A percentile compares a stretch with the other conserved stretches of the same genome.
phyloP scores from a whole-genome alignment of 2,329 filamentous ascomycete species.

The Berkeleyomyces basicola region DNA sequence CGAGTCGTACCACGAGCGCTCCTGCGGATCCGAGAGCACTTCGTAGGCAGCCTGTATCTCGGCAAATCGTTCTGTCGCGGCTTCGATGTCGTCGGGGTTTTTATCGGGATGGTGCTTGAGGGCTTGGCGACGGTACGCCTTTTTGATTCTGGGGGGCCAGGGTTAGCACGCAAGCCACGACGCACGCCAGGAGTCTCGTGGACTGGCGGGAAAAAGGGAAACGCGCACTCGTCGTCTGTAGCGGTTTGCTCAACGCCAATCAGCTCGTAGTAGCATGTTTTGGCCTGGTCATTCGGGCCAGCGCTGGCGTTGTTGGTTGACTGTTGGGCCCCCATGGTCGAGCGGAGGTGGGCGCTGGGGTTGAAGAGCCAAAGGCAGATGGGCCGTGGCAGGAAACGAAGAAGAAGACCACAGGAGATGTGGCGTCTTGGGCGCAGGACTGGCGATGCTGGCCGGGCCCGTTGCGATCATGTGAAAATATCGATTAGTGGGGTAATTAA shows the following conservation, averaged over 20 bases:
- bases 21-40: slow-evolving; percentile 87
- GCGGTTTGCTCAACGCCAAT: slow-evolving; percentile 57
- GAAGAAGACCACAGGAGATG: too few species aligned
- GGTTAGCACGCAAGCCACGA: background rate
- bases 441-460: background rate
- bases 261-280: slow-evolving; percentile 75
- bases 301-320: slow-evolving; percentile 27
- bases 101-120: slow-evolving; percentile 90
- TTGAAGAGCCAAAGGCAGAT: too few species aligned
- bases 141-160: slow-evolving; percentile 53
- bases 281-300: slow-evolving; percentile 26
- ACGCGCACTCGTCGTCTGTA: slow-evolving; percentile 59
- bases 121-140: slow-evolving; percentile 78
- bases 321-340: slow-evolving; percentile 38
- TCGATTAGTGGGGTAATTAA: background rate
- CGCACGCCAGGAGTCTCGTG: too few species aligned
- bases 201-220: background rate
- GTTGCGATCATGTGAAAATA: background rate
- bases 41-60: slow-evolving; percentile 90
- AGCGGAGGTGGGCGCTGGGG: background rate
- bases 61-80: slow-evolving; percentile 71
- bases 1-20: slow-evolving; percentile 94
- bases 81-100: slow-evolving; percentile 73
- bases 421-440: too few species aligned
- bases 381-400: background rate